Conservation (phyloP, 1,139 yeast species). For the Pneumocystis canis region DNA sequence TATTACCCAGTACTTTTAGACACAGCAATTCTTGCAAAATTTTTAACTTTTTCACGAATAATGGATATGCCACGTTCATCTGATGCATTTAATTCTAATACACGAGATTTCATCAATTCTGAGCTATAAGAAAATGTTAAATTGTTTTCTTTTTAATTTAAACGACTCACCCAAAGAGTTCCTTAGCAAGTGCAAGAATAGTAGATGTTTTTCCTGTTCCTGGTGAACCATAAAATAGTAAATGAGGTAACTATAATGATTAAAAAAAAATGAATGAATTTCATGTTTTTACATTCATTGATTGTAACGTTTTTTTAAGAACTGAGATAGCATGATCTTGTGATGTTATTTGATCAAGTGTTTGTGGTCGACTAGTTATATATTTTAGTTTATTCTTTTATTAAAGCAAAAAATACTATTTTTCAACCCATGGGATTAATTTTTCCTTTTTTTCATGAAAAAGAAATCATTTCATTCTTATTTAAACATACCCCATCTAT, state of each 20-base stretch:
- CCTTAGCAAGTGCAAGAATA: conserved; percentile 71
- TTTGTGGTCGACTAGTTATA: conserved; percentile 48
- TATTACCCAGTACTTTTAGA: conserved; percentile 50
- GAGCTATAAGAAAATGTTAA: conserved; percentile 13
- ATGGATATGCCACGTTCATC: conserved; percentile 91
- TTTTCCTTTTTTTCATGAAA: background rate
- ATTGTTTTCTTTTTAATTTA: background rate
- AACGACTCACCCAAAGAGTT: conserved; percentile 42
- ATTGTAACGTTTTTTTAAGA: conserved; percentile 59
- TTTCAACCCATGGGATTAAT: conserved; percentile 58
- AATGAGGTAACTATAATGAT: conserved; percentile 49
- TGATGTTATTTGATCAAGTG: conserved; percentile 71
- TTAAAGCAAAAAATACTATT: conserved; percentile 32
- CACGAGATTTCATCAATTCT: conserved; percentile 52
- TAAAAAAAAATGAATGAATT: conserved; percentile 1
- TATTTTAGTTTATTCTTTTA: background rate
- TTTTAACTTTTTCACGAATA: conserved; percentile 82
- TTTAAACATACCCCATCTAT: background rate
- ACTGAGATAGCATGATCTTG: conserved; percentile 84
- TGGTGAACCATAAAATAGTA: conserved; percentile 94
- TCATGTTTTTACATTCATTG: conserved; percentile 41
- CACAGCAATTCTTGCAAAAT: conserved; percentile 75
- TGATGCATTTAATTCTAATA: conserved; percentile 84
- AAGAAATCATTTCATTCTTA: background rate
- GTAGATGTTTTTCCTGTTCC: conserved; percentile 97